Evolutionary conservation across 192 early-diverging fungal genomes (phyloP).

Genomic region (Backusella parvicylindrica): DNA sequence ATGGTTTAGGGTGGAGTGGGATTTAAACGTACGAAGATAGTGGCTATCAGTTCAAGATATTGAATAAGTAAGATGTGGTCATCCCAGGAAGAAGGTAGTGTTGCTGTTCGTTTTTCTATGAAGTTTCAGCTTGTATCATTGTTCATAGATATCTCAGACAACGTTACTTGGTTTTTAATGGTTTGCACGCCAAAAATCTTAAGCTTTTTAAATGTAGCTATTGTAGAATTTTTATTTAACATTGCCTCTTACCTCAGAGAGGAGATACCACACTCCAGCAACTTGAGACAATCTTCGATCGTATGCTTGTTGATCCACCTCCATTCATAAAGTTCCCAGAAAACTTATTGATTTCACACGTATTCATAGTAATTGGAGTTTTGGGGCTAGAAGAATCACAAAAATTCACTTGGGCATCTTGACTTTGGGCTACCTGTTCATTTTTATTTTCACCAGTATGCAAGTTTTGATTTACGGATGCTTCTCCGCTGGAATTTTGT

Average conservation of each 20-base stretch:
- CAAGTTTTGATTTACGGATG: background rate
- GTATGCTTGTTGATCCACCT: background rate
- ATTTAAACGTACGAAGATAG: constrained; percentile 11
- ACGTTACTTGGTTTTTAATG: background rate
- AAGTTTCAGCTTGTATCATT: background rate
- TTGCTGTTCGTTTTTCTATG: constrained; percentile 1
- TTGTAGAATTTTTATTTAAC: background rate
- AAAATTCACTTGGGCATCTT: background rate
- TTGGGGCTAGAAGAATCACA: background rate
- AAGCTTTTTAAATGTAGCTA: background rate
- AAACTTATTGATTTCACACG: background rate
- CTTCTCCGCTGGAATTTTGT: background rate
- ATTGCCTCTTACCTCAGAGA: background rate
- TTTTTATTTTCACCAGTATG: background rate
- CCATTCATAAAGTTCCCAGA: constrained; percentile 5
- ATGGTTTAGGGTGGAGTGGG: too few species aligned
- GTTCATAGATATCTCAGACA: constrained; percentile 5
- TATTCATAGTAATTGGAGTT: background rate
- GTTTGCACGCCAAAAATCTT: background rate
- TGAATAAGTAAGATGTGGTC: background rate
- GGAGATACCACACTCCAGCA: background rate
- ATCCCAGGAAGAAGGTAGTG: background rate
- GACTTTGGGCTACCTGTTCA: background rate
- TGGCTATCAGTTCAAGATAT: constrained; percentile 5
- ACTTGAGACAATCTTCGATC: background rate